Percentiles rank a stretch among this genome's conserved stretches.
Conservation (phyloP, 2,329 filamentous ascomycete species). For the Penicillium hesseltinei region DNA sequence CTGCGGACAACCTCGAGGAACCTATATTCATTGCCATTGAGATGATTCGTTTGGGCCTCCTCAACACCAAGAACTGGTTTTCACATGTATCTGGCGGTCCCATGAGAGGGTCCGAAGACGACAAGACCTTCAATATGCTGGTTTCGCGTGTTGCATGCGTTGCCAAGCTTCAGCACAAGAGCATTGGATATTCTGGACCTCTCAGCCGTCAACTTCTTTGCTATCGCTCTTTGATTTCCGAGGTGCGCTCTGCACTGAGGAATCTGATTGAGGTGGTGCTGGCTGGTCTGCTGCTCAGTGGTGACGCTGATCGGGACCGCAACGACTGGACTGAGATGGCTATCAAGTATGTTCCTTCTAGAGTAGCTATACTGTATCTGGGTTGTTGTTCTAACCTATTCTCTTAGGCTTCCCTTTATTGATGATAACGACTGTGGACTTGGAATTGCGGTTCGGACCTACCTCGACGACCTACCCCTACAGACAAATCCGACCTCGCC, state of each 20-base stretch:
- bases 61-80: conserved; percentile 70
- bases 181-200: conserved; percentile 89
- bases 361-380: background rate
- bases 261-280: conserved; percentile 82
- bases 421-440: conserved; percentile 48
- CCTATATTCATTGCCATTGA: conserved; percentile 81
- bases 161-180: conserved; percentile 75
- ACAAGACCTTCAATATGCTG: conserved; percentile 74
- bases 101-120: conserved; percentile 64
- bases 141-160: conserved; percentile 84
- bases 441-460: conserved; percentile 50
- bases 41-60: conserved; percentile 72
- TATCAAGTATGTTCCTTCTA: conserved; percentile 58
- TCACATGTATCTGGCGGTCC: conserved; percentile 57
- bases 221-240: conserved; percentile 78
- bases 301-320: conserved; percentile 70
- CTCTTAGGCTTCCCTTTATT: conserved; percentile 43
- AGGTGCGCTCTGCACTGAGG: conserved; percentile 74
- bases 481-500: conserved; percentile 54
- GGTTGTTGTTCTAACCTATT: conserved; percentile 4
- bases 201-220: conserved; percentile 84
- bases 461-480: conserved; percentile 54
- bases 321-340: conserved; percentile 68
- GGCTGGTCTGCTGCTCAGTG: conserved; percentile 75
- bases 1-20: conserved; percentile 65